A percentile compares a stretch with the other conserved stretches of the same genome.
These are phyloP conservation scores for Malassezia pachydermatis DNA, from an alignment of 1,284 basidiomycete genomes.

Conservation along the genomic window DNA sequence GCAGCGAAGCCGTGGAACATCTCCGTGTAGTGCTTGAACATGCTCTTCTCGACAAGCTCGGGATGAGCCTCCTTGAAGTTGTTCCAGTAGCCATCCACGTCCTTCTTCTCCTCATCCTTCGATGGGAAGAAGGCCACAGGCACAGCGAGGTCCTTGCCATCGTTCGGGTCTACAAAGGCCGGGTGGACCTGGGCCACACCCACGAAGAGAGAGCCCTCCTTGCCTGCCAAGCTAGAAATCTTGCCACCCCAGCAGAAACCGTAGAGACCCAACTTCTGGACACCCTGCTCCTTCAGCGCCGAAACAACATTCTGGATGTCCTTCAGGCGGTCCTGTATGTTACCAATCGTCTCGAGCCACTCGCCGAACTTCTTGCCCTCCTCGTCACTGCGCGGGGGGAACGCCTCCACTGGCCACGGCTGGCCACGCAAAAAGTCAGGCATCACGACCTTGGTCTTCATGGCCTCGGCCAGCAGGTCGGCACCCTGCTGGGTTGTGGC, in stretches of 20 bases:
- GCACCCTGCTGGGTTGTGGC: constrained; percentile 52
- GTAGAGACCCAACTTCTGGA: constrained; percentile 51
- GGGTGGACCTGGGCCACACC: constrained; percentile 33
- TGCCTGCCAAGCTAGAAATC: constrained; percentile 23
- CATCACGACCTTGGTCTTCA: constrained; percentile 54
- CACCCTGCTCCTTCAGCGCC: constrained; percentile 52
- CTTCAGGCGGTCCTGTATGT: constrained; percentile 51
- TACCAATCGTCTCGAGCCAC: constrained; percentile 24
- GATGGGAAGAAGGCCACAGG: constrained; percentile 58
- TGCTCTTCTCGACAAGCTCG: constrained; percentile 54
- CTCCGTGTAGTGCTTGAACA: constrained; percentile 54
- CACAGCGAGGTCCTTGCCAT: constrained; percentile 54
- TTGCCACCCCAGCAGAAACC: constrained; percentile 51
- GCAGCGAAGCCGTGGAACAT: constrained; percentile 60
- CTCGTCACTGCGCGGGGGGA: constrained; percentile 54
- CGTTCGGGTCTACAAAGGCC: constrained; percentile 55
- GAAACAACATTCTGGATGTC: constrained; percentile 54
- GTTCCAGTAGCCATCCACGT: constrained; percentile 53
- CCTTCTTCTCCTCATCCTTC: constrained; percentile 54
- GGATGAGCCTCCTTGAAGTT: constrained; percentile 50
- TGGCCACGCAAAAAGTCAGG: constrained; percentile 58
- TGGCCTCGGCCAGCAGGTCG: constrained; percentile 55
- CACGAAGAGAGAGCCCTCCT: constrained; percentile 27
- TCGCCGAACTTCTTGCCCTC: constrained; percentile 52
- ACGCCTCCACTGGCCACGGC: constrained; percentile 54